Conservation (phyloP, 495 filamentous ascomycete genomes). For the Cercophora newfieldiana region DNA sequence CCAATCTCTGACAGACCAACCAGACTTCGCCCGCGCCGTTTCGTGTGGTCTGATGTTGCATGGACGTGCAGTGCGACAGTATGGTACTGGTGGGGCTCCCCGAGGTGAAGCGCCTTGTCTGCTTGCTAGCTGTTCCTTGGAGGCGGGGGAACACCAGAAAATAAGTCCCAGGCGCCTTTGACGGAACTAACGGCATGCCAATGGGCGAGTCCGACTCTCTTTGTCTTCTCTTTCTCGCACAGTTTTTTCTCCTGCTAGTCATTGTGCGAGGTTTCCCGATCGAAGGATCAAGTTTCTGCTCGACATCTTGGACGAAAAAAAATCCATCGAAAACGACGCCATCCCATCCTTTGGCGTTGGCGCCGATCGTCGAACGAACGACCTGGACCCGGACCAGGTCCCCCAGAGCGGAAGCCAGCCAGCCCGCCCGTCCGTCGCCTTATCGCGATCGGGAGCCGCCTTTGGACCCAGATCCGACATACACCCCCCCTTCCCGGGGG, state of each 20-base stretch:
- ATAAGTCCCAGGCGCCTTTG: neutral
- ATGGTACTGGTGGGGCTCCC: neutral
- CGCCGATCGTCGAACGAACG: neutral
- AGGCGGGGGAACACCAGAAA: conserved; percentile 2
- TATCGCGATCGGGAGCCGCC: conserved; percentile 19
- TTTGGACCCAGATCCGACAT: conserved; percentile 11
- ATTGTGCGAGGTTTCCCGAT: neutral
- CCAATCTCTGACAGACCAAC: neutral
- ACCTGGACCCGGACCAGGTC: neutral
- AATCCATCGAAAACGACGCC: neutral
- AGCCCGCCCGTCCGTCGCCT: conserved; percentile 12
- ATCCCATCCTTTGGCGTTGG: neutral
- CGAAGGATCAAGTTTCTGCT: neutral
- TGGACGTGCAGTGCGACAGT: neutral
- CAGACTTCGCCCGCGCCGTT: neutral
- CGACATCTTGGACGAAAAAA: neutral
- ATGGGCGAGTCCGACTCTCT: neutral
- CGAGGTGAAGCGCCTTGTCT: neutral
- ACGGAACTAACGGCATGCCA: neutral
- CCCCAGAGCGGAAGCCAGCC: conserved; percentile 1
- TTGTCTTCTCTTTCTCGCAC: neutral
- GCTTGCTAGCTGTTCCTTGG: neutral
- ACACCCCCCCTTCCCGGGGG: neutral
- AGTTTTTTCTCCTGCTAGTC: neutral
- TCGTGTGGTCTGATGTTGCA: conserved; percentile 1